Evolutionary conservation across 208 protist species (phyloP), one percentile per base, ranked within the genome.

Genomic region (Wallacemonas sp.): DNA sequence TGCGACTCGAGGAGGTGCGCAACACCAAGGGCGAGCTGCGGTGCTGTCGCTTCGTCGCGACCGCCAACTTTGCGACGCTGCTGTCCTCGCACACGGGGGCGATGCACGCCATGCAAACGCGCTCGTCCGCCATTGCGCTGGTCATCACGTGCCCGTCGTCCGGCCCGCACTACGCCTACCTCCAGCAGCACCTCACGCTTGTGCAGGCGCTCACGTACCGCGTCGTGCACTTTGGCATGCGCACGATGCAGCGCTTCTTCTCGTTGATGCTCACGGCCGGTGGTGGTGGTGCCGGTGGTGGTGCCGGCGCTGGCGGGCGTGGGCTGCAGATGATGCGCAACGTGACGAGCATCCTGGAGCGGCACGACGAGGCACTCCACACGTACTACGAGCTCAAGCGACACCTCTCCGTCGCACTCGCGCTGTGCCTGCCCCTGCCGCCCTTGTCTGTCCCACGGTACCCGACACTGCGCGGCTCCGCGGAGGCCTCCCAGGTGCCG

Each of bases 201-300:
- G 52, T 91, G 39, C 84, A 83, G 26, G 70, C 75, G 29, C 63
- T 86, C 61, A 61, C 91, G 73, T 74, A 92, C 45, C 68, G 77
- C 28, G 71, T 77, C 3, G 69, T 87, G 18, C 71, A 74, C 54
- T 95, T 93, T 67, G 85, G 72, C 31, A 90, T 93, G 67, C 66
- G 69, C 64, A 84, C 79, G 0, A 81, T 84, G 57, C 76, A 84
- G 54, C 75, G 72, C 23, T 91, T 89, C 65, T 95, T 93, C 46
- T 38, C 50, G 7, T 52, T 74, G 22, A 49, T 81, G 22, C 70
- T 83, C 41, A 72, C 75, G 10, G 66, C 28, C 14, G 73, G 70
- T 3, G 66, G 39, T 48, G 68, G 14, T 55, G 36, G 57, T n/a
- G 75, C 75, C 5, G 66, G 39, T 41, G 73, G 70, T 3, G 66